These are phyloP conservation scores for Hymenoscyphus linearis DNA, from an alignment of 2,329 filamentous ascomycete species.

Conservation along the genomic window DNA sequence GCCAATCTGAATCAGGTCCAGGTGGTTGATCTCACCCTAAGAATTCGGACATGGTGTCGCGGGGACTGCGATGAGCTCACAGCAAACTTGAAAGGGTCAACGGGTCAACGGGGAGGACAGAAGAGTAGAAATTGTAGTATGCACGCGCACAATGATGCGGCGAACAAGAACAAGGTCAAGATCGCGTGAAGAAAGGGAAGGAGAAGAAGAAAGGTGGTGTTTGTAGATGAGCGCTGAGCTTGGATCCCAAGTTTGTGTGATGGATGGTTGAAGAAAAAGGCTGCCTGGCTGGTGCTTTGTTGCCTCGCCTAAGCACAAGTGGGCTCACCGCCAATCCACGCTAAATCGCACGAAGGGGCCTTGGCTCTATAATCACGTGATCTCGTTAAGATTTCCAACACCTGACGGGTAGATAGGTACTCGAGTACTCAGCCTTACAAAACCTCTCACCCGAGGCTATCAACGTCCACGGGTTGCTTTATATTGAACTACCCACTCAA, in stretches of 20 bases:
- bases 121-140: background rate
- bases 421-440: constrained; percentile 2
- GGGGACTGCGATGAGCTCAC: constrained; percentile 28
- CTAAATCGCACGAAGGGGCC: background rate
- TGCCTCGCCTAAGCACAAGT: constrained; percentile 1
- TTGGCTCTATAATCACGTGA: background rate
- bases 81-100: constrained; percentile 24
- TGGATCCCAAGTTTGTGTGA: constrained; percentile 15
- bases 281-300: constrained; percentile 15
- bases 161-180: background rate
- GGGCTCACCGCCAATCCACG: constrained; percentile 4
- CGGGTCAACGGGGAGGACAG: background rate
- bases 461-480: background rate
- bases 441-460: background rate
- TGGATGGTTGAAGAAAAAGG: constrained; percentile 20
- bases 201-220: constrained; percentile 1
- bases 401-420: too few species aligned
- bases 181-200: constrained; percentile 5
- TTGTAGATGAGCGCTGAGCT: constrained; percentile 2
- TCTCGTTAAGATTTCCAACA: too few species aligned
- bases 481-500: too few species aligned
- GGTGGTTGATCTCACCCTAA: constrained; percentile 44
- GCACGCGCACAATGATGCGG: constrained; percentile 8
- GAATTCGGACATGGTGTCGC: constrained; percentile 50
- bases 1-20: constrained; percentile 6